A percentile compares a stretch with the other conserved stretches of the same genome.
Conservation (phyloP, 2,329 filamentous ascomycete species). For the Calonectria honghensis region DNA sequence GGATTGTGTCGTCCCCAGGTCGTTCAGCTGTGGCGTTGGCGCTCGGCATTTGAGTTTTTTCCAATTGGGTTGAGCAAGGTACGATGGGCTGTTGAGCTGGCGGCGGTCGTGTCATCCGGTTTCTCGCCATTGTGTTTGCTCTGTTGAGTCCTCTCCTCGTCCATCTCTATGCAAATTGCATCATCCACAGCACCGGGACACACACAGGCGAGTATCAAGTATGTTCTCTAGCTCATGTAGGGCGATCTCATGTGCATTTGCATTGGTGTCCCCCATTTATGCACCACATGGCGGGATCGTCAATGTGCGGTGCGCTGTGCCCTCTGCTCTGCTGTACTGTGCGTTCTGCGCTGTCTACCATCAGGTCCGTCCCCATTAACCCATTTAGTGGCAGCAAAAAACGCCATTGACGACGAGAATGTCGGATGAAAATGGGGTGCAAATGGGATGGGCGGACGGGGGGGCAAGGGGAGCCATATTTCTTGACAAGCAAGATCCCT, state of each 20-base stretch:
- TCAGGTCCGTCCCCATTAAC: background rate
- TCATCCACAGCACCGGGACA: slow-evolving; percentile 15
- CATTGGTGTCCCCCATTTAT: slow-evolving; percentile 35
- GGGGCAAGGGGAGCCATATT: slow-evolving; percentile 2
- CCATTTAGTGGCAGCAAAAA: slow-evolving; percentile 12
- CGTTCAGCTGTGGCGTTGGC: slow-evolving; percentile 25
- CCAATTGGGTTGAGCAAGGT: background rate
- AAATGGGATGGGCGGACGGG: slow-evolving; percentile 10
- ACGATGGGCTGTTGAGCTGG: background rate
- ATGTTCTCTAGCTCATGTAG: slow-evolving; percentile 18
- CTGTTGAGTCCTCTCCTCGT: background rate
- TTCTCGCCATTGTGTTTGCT: background rate
- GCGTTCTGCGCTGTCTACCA: slow-evolving; percentile 1
- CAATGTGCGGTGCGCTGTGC: slow-evolving; percentile 9
- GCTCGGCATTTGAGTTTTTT: slow-evolving; percentile 26
- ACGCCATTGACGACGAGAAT: slow-evolving; percentile 27
- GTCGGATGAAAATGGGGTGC: slow-evolving; percentile 7
- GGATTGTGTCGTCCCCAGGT: slow-evolving; percentile 18
- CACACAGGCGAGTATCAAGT: background rate
- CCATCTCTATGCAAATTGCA: slow-evolving; percentile 14
- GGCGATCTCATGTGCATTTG: slow-evolving; percentile 36
- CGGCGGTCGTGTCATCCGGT: background rate
- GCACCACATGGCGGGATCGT: slow-evolving; percentile 26
- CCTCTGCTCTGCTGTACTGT: background rate
- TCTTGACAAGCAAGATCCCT: slow-evolving; percentile 43